Conservation (phyloP, 2,329 filamentous ascomycete species). For the Fonsecaea nubica region DNA sequence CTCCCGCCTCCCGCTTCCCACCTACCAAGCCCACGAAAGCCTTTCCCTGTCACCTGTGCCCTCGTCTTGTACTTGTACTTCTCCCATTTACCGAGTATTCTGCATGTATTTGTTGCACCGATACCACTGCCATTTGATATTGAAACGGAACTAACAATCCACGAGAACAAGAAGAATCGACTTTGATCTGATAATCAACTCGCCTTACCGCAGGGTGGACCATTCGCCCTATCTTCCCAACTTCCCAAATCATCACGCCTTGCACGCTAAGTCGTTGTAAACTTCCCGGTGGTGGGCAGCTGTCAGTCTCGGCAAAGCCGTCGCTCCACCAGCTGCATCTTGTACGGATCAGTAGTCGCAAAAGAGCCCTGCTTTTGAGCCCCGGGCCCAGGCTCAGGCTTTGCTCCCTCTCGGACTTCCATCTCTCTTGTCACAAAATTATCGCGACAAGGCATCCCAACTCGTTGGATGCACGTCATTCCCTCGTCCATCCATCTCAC, state of each 20-base stretch:
- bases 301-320: conserved; percentile 13
- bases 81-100: neutral
- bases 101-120: neutral
- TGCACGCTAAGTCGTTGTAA: neutral
- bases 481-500: conserved; percentile 14
- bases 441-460: conserved; percentile 25
- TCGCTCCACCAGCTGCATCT: conserved; percentile 6
- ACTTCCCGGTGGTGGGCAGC: conserved; percentile 4
- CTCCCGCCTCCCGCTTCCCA: neutral
- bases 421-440: conserved; percentile 23
- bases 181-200: neutral
- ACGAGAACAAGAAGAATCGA: neutral
- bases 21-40: neutral
- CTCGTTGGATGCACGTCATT: conserved; percentile 28
- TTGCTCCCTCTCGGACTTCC: conserved; percentile 11
- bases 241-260: neutral
- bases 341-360: neutral
- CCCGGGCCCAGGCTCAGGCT: conserved; percentile 14
- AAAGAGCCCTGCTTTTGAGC: neutral
- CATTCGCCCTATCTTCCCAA: neutral
- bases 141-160: neutral
- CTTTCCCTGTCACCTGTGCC: neutral
- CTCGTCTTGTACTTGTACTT: neutral
- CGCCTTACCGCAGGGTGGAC: neutral
- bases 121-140: neutral